Base-by-base conservation (phyloP, 106 monocot genomes). In the Acanthochlamys bracteata region DNA sequence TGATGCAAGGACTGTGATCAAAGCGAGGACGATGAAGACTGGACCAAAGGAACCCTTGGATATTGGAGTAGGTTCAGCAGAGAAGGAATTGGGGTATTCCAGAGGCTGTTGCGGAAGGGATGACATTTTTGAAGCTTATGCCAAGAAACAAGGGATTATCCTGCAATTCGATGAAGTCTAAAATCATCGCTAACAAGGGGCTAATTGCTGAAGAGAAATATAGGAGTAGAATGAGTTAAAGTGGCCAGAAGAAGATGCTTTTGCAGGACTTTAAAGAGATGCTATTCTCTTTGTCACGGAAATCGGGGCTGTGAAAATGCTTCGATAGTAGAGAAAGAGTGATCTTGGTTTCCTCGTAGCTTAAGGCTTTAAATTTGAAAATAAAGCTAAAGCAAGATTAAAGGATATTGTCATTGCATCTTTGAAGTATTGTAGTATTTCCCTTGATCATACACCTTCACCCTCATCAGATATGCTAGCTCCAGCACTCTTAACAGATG, bases 31-130 rank as follows among this genome's bases (percentile, higher is more conserved):
- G 16, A 53, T 24, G 46, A 83, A 72, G 7, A 75, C 75, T 40
- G 74, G 83, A 0, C 83, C 78, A 25, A 79, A 75, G 0, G 83
- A 79, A 39, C 75, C 79, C 53, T 57, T 63, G 19, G 73, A 46
- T 11, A 52, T 8, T 24, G 68, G 20, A 14, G 24, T 47, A 41
- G 68, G 57, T 17, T 41, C 16, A 7, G 53, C 25, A 22, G 21
- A 58, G 68, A 68, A 4, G 25, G 57, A 8, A 8, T 58, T 24
- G 16, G 68, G 56, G 57, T 68, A 57, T 7, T 24, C 14, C 33
- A 33, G 33, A 15, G 41, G 55, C 13, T 53, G 45, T 8, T 43
- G 40, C 2, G 56, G 56, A 16, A 68, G 19, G 68, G 68, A 57
- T 12, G 57, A 53, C 68, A 68, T 68, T 22, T 56, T 21, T 14